Percentiles rank a stretch among this genome's conserved stretches.
phyloP scores from a whole-genome alignment of 2,329 filamentous ascomycete species.

The Cladosporium phlei region DNA sequence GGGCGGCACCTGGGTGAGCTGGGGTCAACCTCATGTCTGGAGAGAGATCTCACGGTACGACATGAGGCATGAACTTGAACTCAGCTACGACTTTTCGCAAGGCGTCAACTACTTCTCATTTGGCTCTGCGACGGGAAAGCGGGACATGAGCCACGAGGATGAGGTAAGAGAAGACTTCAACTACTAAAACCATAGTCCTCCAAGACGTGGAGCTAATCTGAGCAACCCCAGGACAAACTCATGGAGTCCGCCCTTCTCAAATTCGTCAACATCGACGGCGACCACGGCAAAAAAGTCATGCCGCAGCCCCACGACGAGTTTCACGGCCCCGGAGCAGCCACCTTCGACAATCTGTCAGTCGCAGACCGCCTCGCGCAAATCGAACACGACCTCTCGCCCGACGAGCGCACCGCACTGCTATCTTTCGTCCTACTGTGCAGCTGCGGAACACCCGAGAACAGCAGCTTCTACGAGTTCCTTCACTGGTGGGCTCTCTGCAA shows the following conservation, averaged over 20 bases:
- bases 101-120: neutral
- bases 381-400: neutral
- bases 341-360: neutral
- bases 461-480: neutral
- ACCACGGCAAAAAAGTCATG: neutral
- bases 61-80: neutral
- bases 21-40: constrained; percentile 29
- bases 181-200: neutral
- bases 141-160: neutral
- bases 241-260: neutral
- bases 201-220: neutral
- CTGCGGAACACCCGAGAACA: neutral
- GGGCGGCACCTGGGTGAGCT: constrained; percentile 47
- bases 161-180: neutral
- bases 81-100: neutral
- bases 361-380: constrained; percentile 1
- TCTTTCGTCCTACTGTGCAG: neutral
- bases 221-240: neutral
- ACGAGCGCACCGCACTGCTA: neutral
- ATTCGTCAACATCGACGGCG: constrained; percentile 7
- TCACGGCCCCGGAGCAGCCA: neutral
- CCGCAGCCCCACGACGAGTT: neutral
- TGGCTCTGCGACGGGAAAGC: neutral
- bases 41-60: constrained; percentile 28
- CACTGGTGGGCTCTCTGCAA: neutral